These are phyloP conservation scores for Pythium aphanidermatum DNA, from an alignment of 352 stramenopile genomes.

Conservation along the genomic window DNA sequence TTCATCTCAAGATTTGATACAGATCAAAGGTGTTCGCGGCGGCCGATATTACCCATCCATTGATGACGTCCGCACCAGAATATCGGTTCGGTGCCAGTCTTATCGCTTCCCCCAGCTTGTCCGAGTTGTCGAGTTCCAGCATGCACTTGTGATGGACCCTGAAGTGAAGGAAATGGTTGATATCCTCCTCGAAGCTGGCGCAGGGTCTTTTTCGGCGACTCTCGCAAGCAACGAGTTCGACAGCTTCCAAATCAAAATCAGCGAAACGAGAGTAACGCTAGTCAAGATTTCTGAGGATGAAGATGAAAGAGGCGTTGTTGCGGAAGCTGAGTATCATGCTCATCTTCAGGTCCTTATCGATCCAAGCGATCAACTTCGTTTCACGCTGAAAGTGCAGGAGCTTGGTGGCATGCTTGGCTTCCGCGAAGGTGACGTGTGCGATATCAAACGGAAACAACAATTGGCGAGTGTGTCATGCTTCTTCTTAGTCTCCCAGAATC, in stretches of 20 bases:
- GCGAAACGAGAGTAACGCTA: conserved; percentile 35
- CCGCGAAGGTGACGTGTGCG: conserved; percentile 48
- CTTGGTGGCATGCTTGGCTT: conserved; percentile 68
- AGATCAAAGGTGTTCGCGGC: conserved; percentile 50
- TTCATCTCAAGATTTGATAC: conserved; percentile 39
- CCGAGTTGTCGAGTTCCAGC: conserved; percentile 46
- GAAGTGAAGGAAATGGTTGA: conserved; percentile 65
- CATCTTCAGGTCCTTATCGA: conserved; percentile 73
- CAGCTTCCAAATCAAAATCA: conserved; percentile 81
- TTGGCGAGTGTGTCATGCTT: conserved; percentile 59
- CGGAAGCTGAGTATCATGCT: conserved; percentile 38
- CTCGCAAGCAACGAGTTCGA: conserved; percentile 72
- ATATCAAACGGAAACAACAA: conserved; percentile 41
- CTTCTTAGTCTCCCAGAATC: conserved; percentile 71
- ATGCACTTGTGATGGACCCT: conserved; percentile 45
- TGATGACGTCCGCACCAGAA: conserved; percentile 51
- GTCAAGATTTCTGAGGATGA: conserved; percentile 75
- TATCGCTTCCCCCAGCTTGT: conserved; percentile 52
- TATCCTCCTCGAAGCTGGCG: conserved; percentile 58
- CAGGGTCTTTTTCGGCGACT: conserved; percentile 71
- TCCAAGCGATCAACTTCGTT: conserved; percentile 50
- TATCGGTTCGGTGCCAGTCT: conserved; percentile 64
- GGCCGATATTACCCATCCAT: conserved; percentile 65
- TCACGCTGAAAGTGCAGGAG: conserved; percentile 73
- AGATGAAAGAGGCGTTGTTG: conserved; percentile 53